A percentile compares a stretch with the other conserved stretches of the same genome.
These are phyloP conservation scores for Butyriboletus loyo DNA, from an alignment of 768 basidiomycete species.

Conservation along the genomic window DNA sequence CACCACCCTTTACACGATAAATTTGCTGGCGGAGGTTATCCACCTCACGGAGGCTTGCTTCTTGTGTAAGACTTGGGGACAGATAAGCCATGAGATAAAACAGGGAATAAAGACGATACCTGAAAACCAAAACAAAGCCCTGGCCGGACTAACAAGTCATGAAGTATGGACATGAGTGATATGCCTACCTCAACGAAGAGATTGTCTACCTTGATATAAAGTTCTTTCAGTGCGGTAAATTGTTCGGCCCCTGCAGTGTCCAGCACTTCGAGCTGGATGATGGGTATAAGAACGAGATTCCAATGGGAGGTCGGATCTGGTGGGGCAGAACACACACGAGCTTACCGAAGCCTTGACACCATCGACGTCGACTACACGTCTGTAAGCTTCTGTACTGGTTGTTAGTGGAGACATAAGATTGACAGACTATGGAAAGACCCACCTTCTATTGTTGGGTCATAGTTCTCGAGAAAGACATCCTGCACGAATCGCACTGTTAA, in stretches of 20 bases:
- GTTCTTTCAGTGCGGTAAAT: slow-evolving; percentile 75
- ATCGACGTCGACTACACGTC: slow-evolving; percentile 62
- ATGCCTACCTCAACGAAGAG: background rate
- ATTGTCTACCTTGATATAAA: slow-evolving; percentile 67
- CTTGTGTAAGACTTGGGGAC: slow-evolving; percentile 65
- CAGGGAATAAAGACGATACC: slow-evolving; percentile 37
- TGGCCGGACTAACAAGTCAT: slow-evolving; percentile 48
- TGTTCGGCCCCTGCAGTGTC: slow-evolving; percentile 88
- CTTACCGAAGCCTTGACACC: slow-evolving; percentile 58
- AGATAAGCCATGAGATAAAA: background rate
- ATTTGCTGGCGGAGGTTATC: slow-evolving; percentile 81
- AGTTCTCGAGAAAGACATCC: slow-evolving; percentile 69
- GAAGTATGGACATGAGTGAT: background rate
- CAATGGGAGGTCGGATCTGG: slow-evolving; percentile 1
- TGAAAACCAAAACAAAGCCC: slow-evolving; percentile 85
- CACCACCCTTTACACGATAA: slow-evolving; percentile 71
- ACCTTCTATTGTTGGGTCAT: slow-evolving; percentile 88
- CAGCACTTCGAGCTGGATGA: slow-evolving; percentile 65
- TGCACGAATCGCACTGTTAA: slow-evolving; percentile 77
- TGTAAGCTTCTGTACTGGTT: slow-evolving; percentile 60
- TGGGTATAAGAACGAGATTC: slow-evolving; percentile 13
- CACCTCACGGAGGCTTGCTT: slow-evolving; percentile 76
- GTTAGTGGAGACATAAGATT: slow-evolving; percentile 7
- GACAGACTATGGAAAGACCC: slow-evolving; percentile 4
- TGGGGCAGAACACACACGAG: slow-evolving; percentile 19